Percentiles rank a stretch among this genome's conserved stretches.
Conservation (phyloP, 2,329 filamentous ascomycete genomes). For the Teratosphaeria gauchensis region DNA sequence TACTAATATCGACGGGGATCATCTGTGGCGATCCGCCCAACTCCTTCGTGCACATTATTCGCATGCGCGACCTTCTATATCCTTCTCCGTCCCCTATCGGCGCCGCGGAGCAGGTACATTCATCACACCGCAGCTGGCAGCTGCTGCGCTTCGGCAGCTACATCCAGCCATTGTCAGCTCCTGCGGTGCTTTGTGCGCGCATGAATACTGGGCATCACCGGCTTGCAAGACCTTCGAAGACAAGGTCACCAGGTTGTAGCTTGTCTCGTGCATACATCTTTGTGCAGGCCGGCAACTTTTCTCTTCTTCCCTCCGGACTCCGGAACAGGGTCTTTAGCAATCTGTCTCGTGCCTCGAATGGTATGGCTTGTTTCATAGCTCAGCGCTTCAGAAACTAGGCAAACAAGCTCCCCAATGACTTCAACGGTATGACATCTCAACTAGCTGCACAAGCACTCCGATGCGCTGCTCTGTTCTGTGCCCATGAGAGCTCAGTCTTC, state of each 20-base stretch:
- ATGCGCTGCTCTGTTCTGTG: not conserved
- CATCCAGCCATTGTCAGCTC: not conserved
- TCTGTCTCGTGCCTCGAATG: not conserved
- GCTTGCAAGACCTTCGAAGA: not conserved
- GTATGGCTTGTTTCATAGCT: not conserved
- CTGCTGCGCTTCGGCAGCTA: not conserved
- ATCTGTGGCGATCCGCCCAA: not conserved
- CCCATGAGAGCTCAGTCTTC: not conserved
- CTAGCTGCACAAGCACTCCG: not conserved
- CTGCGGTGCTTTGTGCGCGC: not conserved
- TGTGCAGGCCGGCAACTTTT: not conserved
- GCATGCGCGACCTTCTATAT: not conserved
- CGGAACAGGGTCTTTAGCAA: not conserved
- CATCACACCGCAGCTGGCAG: constrained; percentile 1
- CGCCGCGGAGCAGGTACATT: not conserved
- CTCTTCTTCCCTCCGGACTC: not conserved
- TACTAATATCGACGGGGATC: not conserved
- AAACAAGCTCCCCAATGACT: not conserved
- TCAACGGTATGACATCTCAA: not conserved
- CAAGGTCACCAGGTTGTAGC: not conserved
- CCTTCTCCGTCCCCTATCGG: not conserved
- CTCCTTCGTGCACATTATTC: not conserved
- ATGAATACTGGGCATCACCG: not conserved
- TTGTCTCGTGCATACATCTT: not conserved
- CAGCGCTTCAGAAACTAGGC: not conserved